These are phyloP conservation scores for Alternaria brassicicola DNA, from an alignment of 2,329 filamentous ascomycete species.

Conservation along the genomic window DNA sequence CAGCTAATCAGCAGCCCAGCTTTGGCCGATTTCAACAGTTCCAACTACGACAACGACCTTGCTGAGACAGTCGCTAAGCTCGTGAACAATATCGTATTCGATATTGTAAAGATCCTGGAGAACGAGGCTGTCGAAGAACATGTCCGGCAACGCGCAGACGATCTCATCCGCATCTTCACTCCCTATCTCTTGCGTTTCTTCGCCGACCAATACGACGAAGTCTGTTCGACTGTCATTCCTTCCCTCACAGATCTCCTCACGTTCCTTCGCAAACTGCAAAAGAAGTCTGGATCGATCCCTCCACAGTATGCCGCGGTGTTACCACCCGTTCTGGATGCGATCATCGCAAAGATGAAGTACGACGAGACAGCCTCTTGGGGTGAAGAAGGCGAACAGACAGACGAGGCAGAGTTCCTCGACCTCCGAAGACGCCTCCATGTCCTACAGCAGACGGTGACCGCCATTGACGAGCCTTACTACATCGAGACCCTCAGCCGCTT, in stretches of 20 bases:
- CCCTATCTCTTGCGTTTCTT: constrained; percentile 92
- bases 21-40: constrained; percentile 77
- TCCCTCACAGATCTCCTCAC: constrained; percentile 91
- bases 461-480: constrained; percentile 85
- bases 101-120: constrained; percentile 87
- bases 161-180: constrained; percentile 81
- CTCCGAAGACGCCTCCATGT: constrained; percentile 87
- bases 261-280: constrained; percentile 81
- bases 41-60: constrained; percentile 92
- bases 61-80: constrained; percentile 95
- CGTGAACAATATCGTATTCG: constrained; percentile 85
- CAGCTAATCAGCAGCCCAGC: constrained; percentile 85
- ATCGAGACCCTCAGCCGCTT: constrained; percentile 86
- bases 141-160: constrained; percentile 76
- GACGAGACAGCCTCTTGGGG: constrained; percentile 95
- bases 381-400: constrained; percentile 90
- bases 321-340: constrained; percentile 84
- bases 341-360: constrained; percentile 95
- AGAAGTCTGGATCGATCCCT: constrained; percentile 67
- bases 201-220: constrained; percentile 96
- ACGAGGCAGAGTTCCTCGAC: constrained; percentile 97
- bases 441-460: constrained; percentile 89
- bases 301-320: constrained; percentile 81
- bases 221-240: constrained; percentile 94
- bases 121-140: constrained; percentile 66